Evolutionary conservation across 2,329 filamentous ascomycete species (phyloP).

Genomic region (Dothistroma septosporum): DNA sequence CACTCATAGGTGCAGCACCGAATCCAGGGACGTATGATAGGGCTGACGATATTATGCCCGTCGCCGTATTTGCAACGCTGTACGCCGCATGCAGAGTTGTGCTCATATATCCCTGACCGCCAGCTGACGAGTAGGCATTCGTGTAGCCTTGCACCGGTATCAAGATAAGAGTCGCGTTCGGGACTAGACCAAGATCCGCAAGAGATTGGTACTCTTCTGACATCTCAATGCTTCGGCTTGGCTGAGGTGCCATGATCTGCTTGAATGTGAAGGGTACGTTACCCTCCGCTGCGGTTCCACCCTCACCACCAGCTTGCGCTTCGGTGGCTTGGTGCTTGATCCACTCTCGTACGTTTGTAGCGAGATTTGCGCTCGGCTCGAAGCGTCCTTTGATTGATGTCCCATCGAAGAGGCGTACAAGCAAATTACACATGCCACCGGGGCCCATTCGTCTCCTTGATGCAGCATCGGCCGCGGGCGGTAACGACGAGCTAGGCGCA

Average conservation of each 20-base stretch:
- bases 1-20: constrained; percentile 16
- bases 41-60: constrained; percentile 18
- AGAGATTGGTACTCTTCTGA: constrained; percentile 69
- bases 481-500: constrained; percentile 9
- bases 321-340: constrained; percentile 55
- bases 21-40: constrained; percentile 22
- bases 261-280: constrained; percentile 71
- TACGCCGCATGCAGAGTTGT: constrained; percentile 23
- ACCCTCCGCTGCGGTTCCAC: constrained; percentile 31
- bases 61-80: constrained; percentile 18
- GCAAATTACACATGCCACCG: constrained; percentile 46
- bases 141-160: constrained; percentile 63
- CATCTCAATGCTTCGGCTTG: constrained; percentile 69
- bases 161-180: constrained; percentile 78
- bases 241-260: constrained; percentile 72
- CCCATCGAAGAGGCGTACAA: constrained; percentile 80
- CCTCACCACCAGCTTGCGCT: constrained; percentile 37
- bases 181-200: constrained; percentile 65
- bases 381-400: constrained; percentile 72
- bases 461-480: constrained; percentile 19
- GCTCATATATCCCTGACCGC: constrained; percentile 26
- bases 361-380: constrained; percentile 55
- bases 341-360: constrained; percentile 68
- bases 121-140: constrained; percentile 52
- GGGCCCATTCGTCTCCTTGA: constrained; percentile 18